Conservation (phyloP, 2,329 filamentous ascomycete species). For the Podosphaera xanthii region DNA sequence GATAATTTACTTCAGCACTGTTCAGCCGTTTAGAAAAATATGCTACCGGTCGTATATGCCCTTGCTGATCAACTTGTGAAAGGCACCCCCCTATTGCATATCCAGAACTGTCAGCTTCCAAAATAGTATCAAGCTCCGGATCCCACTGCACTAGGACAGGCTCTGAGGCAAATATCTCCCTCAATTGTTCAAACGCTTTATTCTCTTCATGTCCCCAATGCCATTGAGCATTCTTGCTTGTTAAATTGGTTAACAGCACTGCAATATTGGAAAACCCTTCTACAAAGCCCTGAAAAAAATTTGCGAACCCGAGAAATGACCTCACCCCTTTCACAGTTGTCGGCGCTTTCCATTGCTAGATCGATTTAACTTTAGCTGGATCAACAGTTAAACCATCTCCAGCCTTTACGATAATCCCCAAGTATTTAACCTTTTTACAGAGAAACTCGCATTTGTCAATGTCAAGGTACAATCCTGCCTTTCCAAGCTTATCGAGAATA, state of each 20-base stretch:
- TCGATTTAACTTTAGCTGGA: no score
- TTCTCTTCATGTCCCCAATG: not conserved
- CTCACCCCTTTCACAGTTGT: no score
- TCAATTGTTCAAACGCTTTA: not conserved
- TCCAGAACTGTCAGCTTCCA: no score
- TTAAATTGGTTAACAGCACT: not conserved
- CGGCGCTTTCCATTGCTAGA: no score
- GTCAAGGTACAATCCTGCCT: not conserved
- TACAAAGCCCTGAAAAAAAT: not conserved
- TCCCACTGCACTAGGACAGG: no score
- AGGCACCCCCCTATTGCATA: no score
- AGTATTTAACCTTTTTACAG: not conserved
- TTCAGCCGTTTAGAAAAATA: no score
- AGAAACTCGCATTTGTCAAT: not conserved
- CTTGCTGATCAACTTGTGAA: no score
- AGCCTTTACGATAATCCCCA: not conserved
- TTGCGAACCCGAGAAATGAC: no score
- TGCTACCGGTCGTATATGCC: no score
- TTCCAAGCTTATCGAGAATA: no score
- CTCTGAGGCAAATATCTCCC: not conserved
- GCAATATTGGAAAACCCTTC: not conserved
- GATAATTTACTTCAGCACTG: no score
- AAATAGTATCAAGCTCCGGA: not conserved
- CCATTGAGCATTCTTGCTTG: not conserved
- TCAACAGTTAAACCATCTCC: not conserved